Base-by-base conservation (phyloP, 768 basidiomycete genomes). In the Hygrophorus pudorinus region DNA sequence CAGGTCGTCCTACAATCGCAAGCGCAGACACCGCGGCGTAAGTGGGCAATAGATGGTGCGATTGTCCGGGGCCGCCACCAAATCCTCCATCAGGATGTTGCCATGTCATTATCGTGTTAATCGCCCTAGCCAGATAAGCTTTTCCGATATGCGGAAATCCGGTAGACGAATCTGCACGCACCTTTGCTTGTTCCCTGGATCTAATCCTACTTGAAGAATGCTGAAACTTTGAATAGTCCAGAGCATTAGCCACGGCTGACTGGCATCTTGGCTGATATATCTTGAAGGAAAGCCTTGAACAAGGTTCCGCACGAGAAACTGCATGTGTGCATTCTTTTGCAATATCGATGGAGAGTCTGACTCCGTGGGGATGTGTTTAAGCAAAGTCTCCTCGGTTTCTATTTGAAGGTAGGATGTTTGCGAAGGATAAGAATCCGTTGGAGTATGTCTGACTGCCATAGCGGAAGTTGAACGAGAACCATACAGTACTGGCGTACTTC, bases 221-320 rank as follows among this genome's bases (percentile, higher is more conserved):
- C 85, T 82, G 54, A 96, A 84, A 11, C 81, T 71, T 53, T 99
- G 92, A 8, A 93, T 58, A 0, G 80, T 81, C 93, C 96, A 98
- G 64, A 87, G 97, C 47, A 97, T 59, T 21, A 97, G 66, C 96
- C 96, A 98, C 0, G 96, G 86, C 54, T 94, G 83, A 52, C 88
- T 92, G 0, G 94, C 93, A 58, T 98, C 96, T 54, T 97, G 85
- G 37, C 79, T 80, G 14, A 68, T 72, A 58, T 89, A 98, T 44
- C 80, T 70, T 9, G 71, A 66, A 0, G 92, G 89, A 35, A 98
- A 85, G 2, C 88, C 80, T 56, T 90, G 85, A 6, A 80, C 56
- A 42, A 90, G 71, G 49, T 81, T 76, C 18, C 80, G 71, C 1
- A 78, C 69, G 17, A 94, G 75, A 56, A 78, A 94, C 48, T 83